phyloP scores from a whole-genome alignment of 176 grass and related monocot species.

The Elymus sibiricus region DNA sequence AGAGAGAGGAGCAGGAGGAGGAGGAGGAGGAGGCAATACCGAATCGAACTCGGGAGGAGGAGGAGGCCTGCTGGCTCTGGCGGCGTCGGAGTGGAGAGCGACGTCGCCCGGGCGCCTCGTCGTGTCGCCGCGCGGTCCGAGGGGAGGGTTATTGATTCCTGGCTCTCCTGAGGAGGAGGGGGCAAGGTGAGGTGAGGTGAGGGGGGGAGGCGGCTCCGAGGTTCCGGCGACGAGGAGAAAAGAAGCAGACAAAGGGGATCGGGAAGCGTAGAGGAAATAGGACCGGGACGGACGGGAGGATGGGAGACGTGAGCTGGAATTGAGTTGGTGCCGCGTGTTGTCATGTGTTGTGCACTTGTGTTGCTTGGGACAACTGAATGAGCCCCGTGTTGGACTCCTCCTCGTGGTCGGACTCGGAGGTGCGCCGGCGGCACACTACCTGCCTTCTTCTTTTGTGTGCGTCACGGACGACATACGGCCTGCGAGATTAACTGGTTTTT shows the following conservation, averaged over 20 bases:
- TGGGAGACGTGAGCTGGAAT: constrained; percentile 7
- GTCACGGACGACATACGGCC: no score
- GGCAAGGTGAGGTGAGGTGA: not conserved
- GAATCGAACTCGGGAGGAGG: not conserved
- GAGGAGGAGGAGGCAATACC: not conserved
- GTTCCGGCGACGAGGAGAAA: not conserved
- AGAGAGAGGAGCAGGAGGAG: no score
- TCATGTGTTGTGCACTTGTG: no score
- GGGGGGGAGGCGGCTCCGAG: not conserved
- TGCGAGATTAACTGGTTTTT: no score
- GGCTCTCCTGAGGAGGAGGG: not conserved
- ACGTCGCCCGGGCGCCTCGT: not conserved
- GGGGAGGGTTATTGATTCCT: not conserved
- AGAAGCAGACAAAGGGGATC: not conserved
- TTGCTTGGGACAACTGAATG: no score
- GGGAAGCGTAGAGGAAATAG: not conserved
- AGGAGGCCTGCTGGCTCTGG: no score
- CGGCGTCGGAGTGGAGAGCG: not conserved
- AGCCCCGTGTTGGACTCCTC: no score
- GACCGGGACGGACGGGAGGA: no score
- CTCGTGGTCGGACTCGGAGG: no score
- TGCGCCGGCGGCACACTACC: no score
- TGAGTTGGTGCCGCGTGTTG: not conserved
- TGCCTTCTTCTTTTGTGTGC: no score
- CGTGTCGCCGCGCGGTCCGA: not conserved